phyloP scores from a whole-genome alignment of 257 asterid species.

The Solanum clarkiae region DNA sequence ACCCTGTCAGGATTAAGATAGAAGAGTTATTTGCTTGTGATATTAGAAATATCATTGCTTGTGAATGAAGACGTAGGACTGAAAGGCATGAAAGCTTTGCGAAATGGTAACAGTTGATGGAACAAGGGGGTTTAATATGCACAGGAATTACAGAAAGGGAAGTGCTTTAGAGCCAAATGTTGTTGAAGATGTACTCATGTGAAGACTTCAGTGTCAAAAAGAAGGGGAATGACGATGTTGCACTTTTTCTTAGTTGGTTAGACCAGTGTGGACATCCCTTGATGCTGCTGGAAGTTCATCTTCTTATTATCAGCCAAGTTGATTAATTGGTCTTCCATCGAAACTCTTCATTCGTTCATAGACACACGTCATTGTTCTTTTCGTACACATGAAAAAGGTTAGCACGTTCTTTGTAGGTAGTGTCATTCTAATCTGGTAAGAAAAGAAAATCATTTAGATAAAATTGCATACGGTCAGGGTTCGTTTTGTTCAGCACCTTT shows the following conservation, averaged over 20 bases:
- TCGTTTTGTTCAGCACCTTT: background rate
- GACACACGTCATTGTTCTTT: slow-evolving; percentile 1
- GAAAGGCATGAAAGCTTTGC: slow-evolving; percentile 62
- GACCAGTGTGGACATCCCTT: slow-evolving; percentile 55
- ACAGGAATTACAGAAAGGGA: slow-evolving; percentile 48
- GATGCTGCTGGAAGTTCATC: slow-evolving; percentile 49
- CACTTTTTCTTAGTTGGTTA: slow-evolving; percentile 51
- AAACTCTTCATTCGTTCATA: background rate
- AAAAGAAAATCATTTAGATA: background rate
- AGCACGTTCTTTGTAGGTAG: slow-evolving; percentile 36
- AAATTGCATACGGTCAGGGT: background rate
- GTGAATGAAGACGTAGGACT: slow-evolving; percentile 67
- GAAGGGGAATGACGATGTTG: slow-evolving; percentile 24
- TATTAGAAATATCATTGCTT: slow-evolving; percentile 12
- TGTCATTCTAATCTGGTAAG: slow-evolving; percentile 27
- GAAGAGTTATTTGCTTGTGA: no score
- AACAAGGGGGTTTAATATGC: slow-evolving; percentile 52
- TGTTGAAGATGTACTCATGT: slow-evolving; percentile 59
- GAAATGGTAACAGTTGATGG: slow-evolving; percentile 61
- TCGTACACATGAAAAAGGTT: slow-evolving; percentile 8
- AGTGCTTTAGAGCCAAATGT: slow-evolving; percentile 54
- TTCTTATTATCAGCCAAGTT: slow-evolving; percentile 4
- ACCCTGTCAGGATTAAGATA: no score
- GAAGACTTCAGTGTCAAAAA: slow-evolving; percentile 33
- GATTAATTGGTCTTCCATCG: background rate